Base-by-base conservation (phyloP, 176 grass and related monocot genomes). In the Bromus sterilis region DNA sequence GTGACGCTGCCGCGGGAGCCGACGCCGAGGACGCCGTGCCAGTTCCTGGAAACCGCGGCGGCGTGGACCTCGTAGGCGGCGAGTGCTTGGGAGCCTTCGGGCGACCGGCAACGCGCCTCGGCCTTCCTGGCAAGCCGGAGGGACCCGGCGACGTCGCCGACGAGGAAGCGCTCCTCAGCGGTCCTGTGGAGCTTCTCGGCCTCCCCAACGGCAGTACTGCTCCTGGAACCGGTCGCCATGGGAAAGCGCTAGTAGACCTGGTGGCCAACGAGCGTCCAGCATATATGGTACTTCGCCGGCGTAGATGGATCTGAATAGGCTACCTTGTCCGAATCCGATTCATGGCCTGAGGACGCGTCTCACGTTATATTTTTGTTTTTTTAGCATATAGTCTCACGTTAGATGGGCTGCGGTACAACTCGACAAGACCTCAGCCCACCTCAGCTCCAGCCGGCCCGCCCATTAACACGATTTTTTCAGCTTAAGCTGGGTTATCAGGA, bases 41-140 rank as follows among this genome's bases (percentile, higher is more conserved):
- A 82, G 61, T 82, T 44, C 15, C 13, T 29, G 26, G 71, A 59
- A 3, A 65, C 53, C 0, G 74, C 78, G 21, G 43, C 79, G 30
- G 46, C 55, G 78, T 85, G 87, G 64, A 82, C 63, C 40, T 86
- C 74, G 34, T 56, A 65, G 4, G 88, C 83, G 20, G 66, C 70
- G 10, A 86, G 13, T 14, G 78, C 31, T 14, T 44, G 60, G 16
- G 41, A 69, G 48, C 49, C 58, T 61, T 31, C 51, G 8, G 34
- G 31, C 21, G 43, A 16, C 31, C 0, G 31, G 62, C 56, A 78
- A 8, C 16, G 37, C 37, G 16, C 39, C 37, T 62, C n/a, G 37
- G 76, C 55, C 16, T 59, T 37, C 37, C 57, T 16, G 16, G 35
- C 57, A 3, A 37, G 25, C 76, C 56, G 37, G 16, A 78, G 69